A percentile compares a stretch with the other conserved stretches of the same genome.
Conservation (phyloP, 257 asterid genomes). For the Agastache rugosa region DNA sequence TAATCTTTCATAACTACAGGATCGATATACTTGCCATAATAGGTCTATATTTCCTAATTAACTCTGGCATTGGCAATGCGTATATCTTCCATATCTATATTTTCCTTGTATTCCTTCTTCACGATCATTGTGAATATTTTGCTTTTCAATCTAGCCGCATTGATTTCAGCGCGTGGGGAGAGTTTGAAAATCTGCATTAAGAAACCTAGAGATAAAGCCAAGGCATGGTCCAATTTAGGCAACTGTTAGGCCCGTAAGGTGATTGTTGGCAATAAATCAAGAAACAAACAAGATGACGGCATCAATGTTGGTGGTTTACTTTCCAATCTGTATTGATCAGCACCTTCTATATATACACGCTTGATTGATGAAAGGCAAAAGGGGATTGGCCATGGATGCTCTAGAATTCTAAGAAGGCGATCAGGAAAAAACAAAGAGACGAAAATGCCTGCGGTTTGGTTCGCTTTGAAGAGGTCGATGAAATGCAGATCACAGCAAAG, state of each 20-base stretch:
- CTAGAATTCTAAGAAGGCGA: not conserved
- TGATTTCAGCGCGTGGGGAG: conserved; percentile 18
- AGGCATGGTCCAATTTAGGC: conserved; percentile 40
- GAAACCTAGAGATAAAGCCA: conserved; percentile 19
- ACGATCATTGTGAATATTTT: not conserved
- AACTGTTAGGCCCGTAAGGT: conserved; percentile 21
- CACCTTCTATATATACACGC: conserved; percentile 5
- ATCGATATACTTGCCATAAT: not conserved
- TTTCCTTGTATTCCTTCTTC: not conserved
- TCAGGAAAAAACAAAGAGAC: no score
- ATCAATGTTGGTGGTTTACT: conserved; percentile 28
- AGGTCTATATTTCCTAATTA: not conserved
- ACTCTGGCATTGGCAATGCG: not conserved
- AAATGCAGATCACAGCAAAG: conserved; percentile 64
- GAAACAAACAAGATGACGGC: conserved; percentile 37
- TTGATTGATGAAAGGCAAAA: not conserved
- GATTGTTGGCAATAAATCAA: conserved; percentile 31
- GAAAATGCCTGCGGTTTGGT: conserved; percentile 89
- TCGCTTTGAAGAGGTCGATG: conserved; percentile 66
- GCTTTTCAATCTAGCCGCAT: not conserved
- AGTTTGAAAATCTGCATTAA: conserved; percentile 25
- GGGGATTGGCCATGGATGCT: conserved; percentile 4
- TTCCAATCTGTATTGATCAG: conserved; percentile 1
- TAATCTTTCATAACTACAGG: not conserved
- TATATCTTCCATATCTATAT: not conserved